Evolutionary conservation across 2,329 filamentous ascomycete genomes (phyloP).

Genomic region (Lecanoromycetidae sp.): DNA sequence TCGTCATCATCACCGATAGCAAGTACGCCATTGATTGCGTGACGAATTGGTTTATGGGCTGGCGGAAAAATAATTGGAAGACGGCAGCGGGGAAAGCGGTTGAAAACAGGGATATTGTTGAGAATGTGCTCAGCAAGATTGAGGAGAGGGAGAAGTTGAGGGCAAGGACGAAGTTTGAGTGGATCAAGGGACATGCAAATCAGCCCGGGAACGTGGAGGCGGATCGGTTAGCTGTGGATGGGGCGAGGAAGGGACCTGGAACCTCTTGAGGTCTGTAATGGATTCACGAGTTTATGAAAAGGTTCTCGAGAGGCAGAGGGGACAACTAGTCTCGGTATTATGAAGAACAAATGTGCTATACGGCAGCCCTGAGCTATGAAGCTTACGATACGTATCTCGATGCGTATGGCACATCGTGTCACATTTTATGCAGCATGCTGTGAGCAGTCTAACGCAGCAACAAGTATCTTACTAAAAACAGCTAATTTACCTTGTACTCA

Average conservation of each 20-base stretch:
- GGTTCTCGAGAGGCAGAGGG: too few species aligned
- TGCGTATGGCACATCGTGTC: too few species aligned
- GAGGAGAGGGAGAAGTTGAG: conserved; percentile 52
- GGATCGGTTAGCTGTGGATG: conserved; percentile 62
- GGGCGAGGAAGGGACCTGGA: conserved; percentile 35
- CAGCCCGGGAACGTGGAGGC: conserved; percentile 68
- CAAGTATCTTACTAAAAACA: too few species aligned
- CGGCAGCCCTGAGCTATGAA: too few species aligned
- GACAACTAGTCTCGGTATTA: too few species aligned
- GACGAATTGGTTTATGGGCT: conserved; percentile 68
- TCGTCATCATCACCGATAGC: conserved; percentile 79
- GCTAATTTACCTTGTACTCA: too few species aligned
- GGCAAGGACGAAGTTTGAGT: conserved; percentile 59
- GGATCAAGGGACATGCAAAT: conserved; percentile 76
- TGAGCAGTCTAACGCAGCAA: too few species aligned
- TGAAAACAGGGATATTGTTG: conserved; percentile 76
- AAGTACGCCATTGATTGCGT: conserved; percentile 84
- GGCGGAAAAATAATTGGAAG: conserved; percentile 67
- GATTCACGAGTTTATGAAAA: too few species aligned
- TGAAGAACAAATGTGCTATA: too few species aligned
- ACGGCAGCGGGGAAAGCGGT: conserved; percentile 60
- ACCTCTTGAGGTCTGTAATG: neutral
- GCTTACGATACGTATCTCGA: too few species aligned
- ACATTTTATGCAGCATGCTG: too few species aligned
- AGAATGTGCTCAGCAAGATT: conserved; percentile 58